These are phyloP conservation scores for Phyllosticta ampelicida DNA, from an alignment of 2,329 filamentous ascomycete species.

Conservation along the genomic window DNA sequence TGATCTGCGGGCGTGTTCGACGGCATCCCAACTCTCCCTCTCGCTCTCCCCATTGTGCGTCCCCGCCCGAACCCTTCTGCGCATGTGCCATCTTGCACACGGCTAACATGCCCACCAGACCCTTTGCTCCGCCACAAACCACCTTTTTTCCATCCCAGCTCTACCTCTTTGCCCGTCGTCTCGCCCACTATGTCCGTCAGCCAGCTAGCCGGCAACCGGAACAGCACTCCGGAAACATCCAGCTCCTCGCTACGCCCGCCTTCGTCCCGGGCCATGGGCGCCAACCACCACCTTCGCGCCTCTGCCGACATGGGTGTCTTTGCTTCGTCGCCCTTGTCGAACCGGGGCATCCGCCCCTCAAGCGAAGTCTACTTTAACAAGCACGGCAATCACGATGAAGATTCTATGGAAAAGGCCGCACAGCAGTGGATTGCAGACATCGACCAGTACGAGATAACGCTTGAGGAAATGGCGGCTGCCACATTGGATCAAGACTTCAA, in stretches of 20 bases:
- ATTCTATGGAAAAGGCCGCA: conserved; percentile 69
- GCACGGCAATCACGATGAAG: conserved; percentile 66
- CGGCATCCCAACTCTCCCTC: background rate
- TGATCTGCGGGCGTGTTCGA: conserved; percentile 10
- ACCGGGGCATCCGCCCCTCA: conserved; percentile 75
- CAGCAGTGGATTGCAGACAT: conserved; percentile 99
- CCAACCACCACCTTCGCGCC: conserved; percentile 77
- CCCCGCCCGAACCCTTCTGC: background rate
- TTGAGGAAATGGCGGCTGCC: conserved; percentile 97
- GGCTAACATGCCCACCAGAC: background rate
- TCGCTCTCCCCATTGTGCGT: conserved; percentile 7
- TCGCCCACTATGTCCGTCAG: conserved; percentile 34
- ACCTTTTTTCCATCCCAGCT: background rate
- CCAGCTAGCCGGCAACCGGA: conserved; percentile 60
- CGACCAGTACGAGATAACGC: conserved; percentile 95
- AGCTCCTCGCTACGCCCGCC: conserved; percentile 76
- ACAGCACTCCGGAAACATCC: conserved; percentile 90
- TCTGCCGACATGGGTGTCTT: conserved; percentile 94
- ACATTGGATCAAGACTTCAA: conserved; percentile 99
- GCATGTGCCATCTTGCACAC: background rate
- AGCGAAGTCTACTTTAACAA: conserved; percentile 89
- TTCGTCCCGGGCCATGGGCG: conserved; percentile 62
- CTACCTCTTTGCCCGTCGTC: background rate
- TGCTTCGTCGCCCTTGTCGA: conserved; percentile 53
- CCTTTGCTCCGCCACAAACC: background rate